Base-by-base conservation (phyloP, 169 alveolate genomes). In the Eimeria maxima region DNA sequence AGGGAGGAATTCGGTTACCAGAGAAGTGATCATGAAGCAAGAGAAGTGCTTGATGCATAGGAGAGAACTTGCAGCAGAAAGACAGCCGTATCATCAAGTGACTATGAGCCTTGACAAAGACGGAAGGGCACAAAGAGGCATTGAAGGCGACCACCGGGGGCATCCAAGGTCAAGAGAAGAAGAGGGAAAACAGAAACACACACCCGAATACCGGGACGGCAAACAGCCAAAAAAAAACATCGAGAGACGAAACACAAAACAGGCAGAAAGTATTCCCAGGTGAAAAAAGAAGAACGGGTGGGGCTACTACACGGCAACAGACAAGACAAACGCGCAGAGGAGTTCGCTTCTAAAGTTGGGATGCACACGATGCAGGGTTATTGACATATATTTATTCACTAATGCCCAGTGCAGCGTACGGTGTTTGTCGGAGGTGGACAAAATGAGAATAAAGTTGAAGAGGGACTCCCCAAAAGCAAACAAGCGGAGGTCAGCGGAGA, bases 391-490 rank as follows among this genome's bases (percentile, higher is more conserved):
- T 69, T 11, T 4, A 7, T 10, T 5, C 29, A 18, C 24, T 8
- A 69, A 29, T 29, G 8, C 47, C 50, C 20, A 5, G 20, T 69
- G 80, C 80, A 10, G 47, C 90, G 42, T 22, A 81, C 90, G 90
- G 10, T 50, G 45, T 50, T 24, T 81, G 45, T 45, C 90, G 20
- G 90, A 81, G 53, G 67, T 33, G 57, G 93, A 53, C 42, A 84
- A 44, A 18, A 84, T 84, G 55, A 84, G 80, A 20, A 84, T 84
- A 38, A 60, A 53, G 78, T 60, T 29, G 38, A 84, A 84, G 42
- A 84, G 27, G 44, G 57, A 44, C 69, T 84, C 93, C 69, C 93
- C 93, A 57, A 57, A 60, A 13, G 93, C 93, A 57, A 84, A 84
- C 33, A 84, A 47, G 3, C 69, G 74, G 27, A 42, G 60, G 22